Base-by-base conservation (phyloP, 1,139 yeast species). In the Wickerhamomyces sp. region DNA sequence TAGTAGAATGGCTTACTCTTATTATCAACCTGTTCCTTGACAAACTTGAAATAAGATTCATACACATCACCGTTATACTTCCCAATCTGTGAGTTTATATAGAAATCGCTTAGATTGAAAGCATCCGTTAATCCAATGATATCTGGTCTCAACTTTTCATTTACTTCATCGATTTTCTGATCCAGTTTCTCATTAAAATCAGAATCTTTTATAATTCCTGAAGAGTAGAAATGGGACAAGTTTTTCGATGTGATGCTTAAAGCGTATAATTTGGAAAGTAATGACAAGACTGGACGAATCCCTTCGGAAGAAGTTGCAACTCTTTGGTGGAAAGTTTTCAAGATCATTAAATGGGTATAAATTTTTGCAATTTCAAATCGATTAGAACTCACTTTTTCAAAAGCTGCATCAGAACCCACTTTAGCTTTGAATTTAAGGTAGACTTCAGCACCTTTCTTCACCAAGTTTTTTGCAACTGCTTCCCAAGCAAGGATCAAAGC, bases 61-160 rank as follows among this genome's bases (percentile, higher is more conserved):
- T 88, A 89, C 31, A 85, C 77, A 57, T 87, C 83, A 42, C 96
- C 96, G 53, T 86, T 81, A 59, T 74, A 81, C 51, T 69, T 72
- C 38, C 96, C 96, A 46, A 89, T 75, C 31, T 94, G 80, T 2
- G 96, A 74, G 62, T 87, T 85, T 56, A 88, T 70, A 63, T 82
- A 74, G 66, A 75, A 84, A 62, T 89, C 96, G 19, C 87, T 73
- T 53, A 83, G 68, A 62, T 81, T 79, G 72, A 89, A 88, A 5
- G 95, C 73, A 62, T 89, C 97, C 14, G 95, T 83, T 47, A 84
- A 68, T 16, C 86, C 85, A 55, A 87, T 75, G 35, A 80, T 84
- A 51, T 83, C 79, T 26, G 78, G 77, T 58, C 96, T 74, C 41
- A 80, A 52, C 28, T 59, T 63, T n/a, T 52, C 49, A 44, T 71